These are phyloP conservation scores for Tagetes erecta DNA, from an alignment of 129 eudicot species.

Conservation along the genomic window DNA sequence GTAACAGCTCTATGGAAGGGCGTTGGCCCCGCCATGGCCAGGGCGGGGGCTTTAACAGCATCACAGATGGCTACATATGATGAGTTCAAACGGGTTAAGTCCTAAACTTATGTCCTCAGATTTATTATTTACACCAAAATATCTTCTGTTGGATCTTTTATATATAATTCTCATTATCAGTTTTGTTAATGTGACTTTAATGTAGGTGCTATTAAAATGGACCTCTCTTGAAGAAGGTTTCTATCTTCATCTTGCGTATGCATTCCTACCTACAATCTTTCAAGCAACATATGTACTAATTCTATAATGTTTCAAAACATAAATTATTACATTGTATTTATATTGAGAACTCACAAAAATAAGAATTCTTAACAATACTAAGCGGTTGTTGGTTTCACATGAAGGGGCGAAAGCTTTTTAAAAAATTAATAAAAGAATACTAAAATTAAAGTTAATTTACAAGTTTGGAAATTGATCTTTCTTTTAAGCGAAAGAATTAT, in stretches of 20 bases:
- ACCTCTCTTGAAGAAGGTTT: constrained; percentile 87
- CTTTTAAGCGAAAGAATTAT: neutral
- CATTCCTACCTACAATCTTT: constrained; percentile 17
- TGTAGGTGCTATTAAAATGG: constrained; percentile 66
- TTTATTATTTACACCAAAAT: constrained; percentile 6
- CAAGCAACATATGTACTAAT: constrained; percentile 8
- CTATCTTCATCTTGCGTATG: constrained; percentile 75
- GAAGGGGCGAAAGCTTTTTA: neutral
- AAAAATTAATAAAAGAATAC: neutral
- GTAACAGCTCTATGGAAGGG: constrained; percentile 91
- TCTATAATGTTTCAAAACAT: neutral
- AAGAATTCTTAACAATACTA: neutral
- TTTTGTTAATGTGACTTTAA: constrained; percentile 25
- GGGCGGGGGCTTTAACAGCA: constrained; percentile 97
- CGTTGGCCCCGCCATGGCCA: constrained; percentile 90
- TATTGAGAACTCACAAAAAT: neutral
- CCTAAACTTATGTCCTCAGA: constrained; percentile 24
- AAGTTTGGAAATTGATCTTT: neutral
- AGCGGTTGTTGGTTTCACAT: neutral
- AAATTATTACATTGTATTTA: constrained; percentile 6
- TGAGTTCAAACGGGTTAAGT: constrained; percentile 84
- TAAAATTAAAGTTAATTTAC: neutral
- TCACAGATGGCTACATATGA: constrained; percentile 94
- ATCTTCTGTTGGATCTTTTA: constrained; percentile 11
- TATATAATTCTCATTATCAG: constrained; percentile 2